Evolutionary conservation across 164 flowering plant species (phyloP).

Genomic region (Dillenia turbinata): DNA sequence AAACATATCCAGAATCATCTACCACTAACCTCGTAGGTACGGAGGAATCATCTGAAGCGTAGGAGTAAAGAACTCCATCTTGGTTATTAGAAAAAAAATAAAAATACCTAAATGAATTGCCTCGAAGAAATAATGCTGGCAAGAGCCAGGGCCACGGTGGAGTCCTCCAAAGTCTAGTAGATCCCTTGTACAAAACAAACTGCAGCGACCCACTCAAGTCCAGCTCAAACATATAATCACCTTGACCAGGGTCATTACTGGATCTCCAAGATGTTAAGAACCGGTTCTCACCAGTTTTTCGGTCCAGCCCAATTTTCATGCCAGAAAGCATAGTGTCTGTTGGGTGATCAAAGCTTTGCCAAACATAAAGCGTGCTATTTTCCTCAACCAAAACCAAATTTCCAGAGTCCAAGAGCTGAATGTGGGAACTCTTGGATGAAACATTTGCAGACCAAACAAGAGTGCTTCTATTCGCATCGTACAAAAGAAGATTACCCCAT

Average conservation of each 20-base stretch:
- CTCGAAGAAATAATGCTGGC: too few relatives aligned
- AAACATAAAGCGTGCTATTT: background rate
- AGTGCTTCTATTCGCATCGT: too few relatives aligned
- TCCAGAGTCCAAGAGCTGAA: conserved; percentile 9
- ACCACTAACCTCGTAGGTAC: too few relatives aligned
- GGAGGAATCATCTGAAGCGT: too few relatives aligned
- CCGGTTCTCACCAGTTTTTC: background rate
- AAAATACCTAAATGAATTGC: too few relatives aligned
- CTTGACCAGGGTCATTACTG: background rate
- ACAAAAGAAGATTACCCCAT: too few relatives aligned
- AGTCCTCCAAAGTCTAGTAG: too few relatives aligned
- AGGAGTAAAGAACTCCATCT: too few relatives aligned
- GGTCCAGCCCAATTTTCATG: conserved; percentile 6
- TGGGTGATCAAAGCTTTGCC: conserved; percentile 17
- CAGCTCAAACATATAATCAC: background rate
- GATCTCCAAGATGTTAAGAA: background rate
- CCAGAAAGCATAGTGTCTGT: background rate
- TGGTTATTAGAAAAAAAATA: too few relatives aligned
- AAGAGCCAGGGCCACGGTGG: too few relatives aligned
- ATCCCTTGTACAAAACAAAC: background rate
- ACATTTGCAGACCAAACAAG: conserved; percentile 7
- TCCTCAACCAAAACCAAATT: background rate
- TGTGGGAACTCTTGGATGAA: background rate
- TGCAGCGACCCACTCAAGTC: background rate
- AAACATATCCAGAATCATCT: too few relatives aligned